Base-by-base conservation (phyloP, 495 filamentous ascomycete species). In the Aspergillus affinis region DNA sequence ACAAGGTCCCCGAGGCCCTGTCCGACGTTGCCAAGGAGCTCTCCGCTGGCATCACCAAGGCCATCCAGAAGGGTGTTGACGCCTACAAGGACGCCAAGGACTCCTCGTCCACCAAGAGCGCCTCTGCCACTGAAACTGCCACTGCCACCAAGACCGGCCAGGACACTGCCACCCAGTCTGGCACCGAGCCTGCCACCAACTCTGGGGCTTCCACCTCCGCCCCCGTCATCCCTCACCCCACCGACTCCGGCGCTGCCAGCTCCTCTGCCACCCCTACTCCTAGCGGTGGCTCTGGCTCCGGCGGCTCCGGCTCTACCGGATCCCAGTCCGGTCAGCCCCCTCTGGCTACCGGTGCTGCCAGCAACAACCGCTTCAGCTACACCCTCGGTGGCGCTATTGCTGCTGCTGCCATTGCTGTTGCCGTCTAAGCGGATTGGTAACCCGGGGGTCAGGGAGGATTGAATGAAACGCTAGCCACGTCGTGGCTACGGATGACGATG, bases 301-400 rank as follows among this genome's bases (percentile, higher is more conserved):
- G 56, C 56, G 59, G 58, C 48, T 46, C 60, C 0, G 44, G 57
- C 48, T 48, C 61, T 18, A 21, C 65, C 55, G 30, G 59, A 46
- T 55, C 60, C 44, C 27, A 32, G 29, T 32, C 36, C 36, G 36
- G 36, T 4, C 12, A 41, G 36, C 59, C 61, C n/a, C 60, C 66
- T n/a, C 32, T 68, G 48, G 69, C 65, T 56, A 75, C 73, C 20
- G 74, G 66, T 51, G 74, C 67, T 53, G 75, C 75, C 23, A 66
- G 48, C 56, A 60, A 65, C 20, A 67, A 69, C 52, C 58, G 65
- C 36, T 59, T 69, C 58, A 65, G 61, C 54, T 59, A 58, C 57
- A 49, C 61, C 49, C 57, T 71, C 21, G 65, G 69, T 50, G 64
- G 70, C 62, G 71, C 69, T 21, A 63, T 66, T 46, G 69, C 69